Base-by-base conservation (phyloP, 129 eudicot genomes). In the Lactuca sativa region DNA sequence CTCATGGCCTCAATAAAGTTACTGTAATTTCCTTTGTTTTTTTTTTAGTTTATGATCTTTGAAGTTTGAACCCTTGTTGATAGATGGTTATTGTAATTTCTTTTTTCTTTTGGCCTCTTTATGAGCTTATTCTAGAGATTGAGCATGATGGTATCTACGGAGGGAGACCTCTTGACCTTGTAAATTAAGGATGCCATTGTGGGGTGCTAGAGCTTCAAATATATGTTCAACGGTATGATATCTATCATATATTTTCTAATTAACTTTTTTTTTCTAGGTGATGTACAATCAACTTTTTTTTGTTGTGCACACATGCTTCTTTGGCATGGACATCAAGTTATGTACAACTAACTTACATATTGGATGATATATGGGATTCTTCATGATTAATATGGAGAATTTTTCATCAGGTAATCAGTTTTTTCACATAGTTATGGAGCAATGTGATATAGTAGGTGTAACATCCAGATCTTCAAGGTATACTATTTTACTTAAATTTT, bases 261-360 rank as follows among this genome's bases (percentile, higher is more conserved):
- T 4, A 34, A 34, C 37, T 44, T 1, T 3, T 44, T 18, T 18
- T 2, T 44, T 41, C 37, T n/a, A 34, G 37, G 31, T 64, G 30
- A 37, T 52, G 53, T 54, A 3, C 14, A 64, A 15, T 3, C 18
- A 52, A 13, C 33, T 25, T 38, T 40, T 52, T 16, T 52, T 72
- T 56, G 25, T 49, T 74, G 59, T 66, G 74, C 80, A 63, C 64
- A 5, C 73, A 92, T 96, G 81, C 92, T 92, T 70, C 85, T 92
- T 57, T 92, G 98, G 98, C 98, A 92, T 74, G 96, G 95, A 16
- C 98, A 92, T 85, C 98, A 93, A 76, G 98, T 93, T 44, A 79
- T 89, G 98, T 89, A 84, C 76, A 93, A 90, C 79, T 95, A 93
- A 71, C 87, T 93, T 59, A 57, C 91, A 10, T 77, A 86, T 65